A percentile compares a stretch with the other conserved stretches of the same genome.
These are phyloP conservation scores for Apiotrichum brassicae DNA, from an alignment of 1,284 basidiomycete genomes.

Conservation along the genomic window DNA sequence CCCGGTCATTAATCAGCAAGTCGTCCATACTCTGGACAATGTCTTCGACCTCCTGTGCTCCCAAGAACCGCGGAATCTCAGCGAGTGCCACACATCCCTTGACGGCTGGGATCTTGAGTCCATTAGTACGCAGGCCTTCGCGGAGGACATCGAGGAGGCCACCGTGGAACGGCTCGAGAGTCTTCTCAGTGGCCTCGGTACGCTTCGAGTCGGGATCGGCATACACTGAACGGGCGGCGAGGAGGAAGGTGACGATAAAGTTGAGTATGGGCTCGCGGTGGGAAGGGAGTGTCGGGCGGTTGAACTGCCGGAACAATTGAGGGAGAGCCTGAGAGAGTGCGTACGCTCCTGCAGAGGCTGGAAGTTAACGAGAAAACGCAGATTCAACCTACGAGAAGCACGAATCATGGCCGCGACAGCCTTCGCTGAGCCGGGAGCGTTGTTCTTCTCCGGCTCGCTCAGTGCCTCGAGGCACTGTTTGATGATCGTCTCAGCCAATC, in stretches of 20 bases:
- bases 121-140: constrained; percentile 38
- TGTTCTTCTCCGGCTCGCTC: constrained; percentile 82
- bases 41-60: constrained; percentile 67
- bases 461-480: constrained; percentile 72
- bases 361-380: too few relatives aligned
- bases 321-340: constrained; percentile 63
- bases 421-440: constrained; percentile 75
- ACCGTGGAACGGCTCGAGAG: constrained; percentile 64
- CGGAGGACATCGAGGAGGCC: constrained; percentile 51
- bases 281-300: constrained; percentile 66
- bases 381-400: constrained; percentile 69
- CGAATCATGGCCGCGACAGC: constrained; percentile 68
- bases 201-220: constrained; percentile 20
- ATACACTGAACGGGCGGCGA: constrained; percentile 42
- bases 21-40: constrained; percentile 72
- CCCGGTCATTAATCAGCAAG: constrained; percentile 55
- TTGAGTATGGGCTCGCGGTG: constrained; percentile 66
- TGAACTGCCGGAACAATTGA: constrained; percentile 67
- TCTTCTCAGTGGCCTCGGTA: constrained; percentile 39
- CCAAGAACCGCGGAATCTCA: constrained; percentile 59
- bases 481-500: constrained; percentile 64
- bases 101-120: constrained; percentile 55
- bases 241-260: constrained; percentile 50
- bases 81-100: constrained; percentile 57
- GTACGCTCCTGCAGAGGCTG: constrained; percentile 65